Conservation (phyloP, 192 early-diverging fungal genomes). For the Pilaira anomala region DNA sequence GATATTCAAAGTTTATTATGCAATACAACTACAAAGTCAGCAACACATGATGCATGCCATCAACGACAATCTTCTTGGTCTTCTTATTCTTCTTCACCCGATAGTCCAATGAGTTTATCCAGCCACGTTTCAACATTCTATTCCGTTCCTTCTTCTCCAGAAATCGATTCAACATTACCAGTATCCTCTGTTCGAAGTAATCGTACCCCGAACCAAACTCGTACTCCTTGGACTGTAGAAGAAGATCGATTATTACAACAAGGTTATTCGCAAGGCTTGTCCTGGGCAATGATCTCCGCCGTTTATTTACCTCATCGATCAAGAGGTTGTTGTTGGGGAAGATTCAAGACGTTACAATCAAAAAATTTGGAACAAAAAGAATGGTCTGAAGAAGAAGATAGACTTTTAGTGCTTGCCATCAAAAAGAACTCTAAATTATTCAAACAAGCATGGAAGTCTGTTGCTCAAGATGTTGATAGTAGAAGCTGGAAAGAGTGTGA, state of each 20-base stretch:
- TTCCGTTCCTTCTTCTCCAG: background rate
- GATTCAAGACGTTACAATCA: constrained; percentile 30
- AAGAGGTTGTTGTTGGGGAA: constrained; percentile 30
- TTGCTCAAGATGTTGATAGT: constrained; percentile 16
- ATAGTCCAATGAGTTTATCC: constrained; percentile 6
- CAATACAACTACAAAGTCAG: background rate
- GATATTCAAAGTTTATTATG: constrained; percentile 21
- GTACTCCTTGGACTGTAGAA: constrained; percentile 26
- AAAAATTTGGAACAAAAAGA: constrained; percentile 17
- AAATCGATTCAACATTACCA: background rate
- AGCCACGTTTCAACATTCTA: background rate
- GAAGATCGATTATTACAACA: constrained; percentile 26
- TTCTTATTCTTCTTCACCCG: constrained; percentile 1
- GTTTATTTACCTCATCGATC: constrained; percentile 26
- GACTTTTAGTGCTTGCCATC: constrained; percentile 9
- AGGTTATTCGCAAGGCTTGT: constrained; percentile 26
- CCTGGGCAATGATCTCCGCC: constrained; percentile 27
- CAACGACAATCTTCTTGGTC: constrained; percentile 7
- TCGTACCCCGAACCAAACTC: constrained; percentile 5
- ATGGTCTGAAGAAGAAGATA: constrained; percentile 25
- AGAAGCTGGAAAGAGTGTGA: constrained; percentile 28
- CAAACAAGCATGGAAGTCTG: constrained; percentile 29
- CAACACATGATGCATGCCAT: background rate
- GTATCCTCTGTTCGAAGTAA: background rate
- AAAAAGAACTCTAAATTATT: constrained; percentile 24